Evolutionary conservation across 441 rosid species (phyloP).

Genomic region (Adansonia madagascariensis): DNA sequence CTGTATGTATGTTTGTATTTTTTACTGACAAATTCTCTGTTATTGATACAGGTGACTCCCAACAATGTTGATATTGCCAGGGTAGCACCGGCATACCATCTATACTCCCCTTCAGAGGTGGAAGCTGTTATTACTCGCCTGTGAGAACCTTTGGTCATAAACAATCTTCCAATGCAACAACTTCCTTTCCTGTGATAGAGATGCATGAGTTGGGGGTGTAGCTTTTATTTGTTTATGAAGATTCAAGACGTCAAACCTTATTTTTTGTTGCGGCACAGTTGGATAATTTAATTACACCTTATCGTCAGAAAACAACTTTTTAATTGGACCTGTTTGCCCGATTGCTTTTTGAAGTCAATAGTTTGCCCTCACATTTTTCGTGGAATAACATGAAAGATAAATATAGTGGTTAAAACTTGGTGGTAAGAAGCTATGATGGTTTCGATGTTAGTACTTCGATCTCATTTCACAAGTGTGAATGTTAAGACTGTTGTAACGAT

Average conservation of each 20-base stretch:
- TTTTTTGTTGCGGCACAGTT: conserved; percentile 26
- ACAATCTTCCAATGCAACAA: not conserved
- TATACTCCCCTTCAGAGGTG: conserved; percentile 93
- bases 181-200: not conserved
- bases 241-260: conserved; percentile 30
- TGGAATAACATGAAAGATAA: not conserved
- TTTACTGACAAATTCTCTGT: not conserved
- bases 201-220: conserved; percentile 24
- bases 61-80: conserved; percentile 95
- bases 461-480: not conserved
- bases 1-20: not conserved
- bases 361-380: not conserved
- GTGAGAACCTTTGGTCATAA: conserved; percentile 33
- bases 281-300: conserved; percentile 16
- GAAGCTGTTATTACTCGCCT: conserved; percentile 88
- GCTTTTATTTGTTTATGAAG: conserved; percentile 30
- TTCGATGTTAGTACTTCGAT: not conserved
- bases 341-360: not conserved
- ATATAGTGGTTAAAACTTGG: not conserved
- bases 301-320: conserved; percentile 6
- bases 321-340: not conserved
- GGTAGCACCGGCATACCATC: conserved; percentile 87
- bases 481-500: not conserved
- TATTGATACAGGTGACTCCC: conserved; percentile 73
- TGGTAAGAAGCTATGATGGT: not conserved